Conservation (phyloP, 2,329 filamentous ascomycete genomes). For the Fusarium algeriense region DNA sequence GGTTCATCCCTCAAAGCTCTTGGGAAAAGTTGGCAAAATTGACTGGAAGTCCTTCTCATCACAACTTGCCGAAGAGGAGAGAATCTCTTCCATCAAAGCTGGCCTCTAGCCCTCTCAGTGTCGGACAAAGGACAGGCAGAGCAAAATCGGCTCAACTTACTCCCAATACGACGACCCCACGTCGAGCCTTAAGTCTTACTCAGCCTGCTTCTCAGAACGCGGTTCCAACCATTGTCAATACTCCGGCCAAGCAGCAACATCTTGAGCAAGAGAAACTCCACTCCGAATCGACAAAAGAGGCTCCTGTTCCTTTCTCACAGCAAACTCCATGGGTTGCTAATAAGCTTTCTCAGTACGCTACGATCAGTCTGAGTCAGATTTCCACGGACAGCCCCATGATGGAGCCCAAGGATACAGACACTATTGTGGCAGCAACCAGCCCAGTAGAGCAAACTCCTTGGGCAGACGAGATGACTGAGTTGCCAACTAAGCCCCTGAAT, state of each 20-base stretch:
- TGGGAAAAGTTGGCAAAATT: slow-evolving; percentile 42
- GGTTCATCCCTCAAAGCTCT: slow-evolving; percentile 42
- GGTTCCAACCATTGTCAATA: background rate
- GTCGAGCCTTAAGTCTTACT: background rate
- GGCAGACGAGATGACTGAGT: slow-evolving; percentile 13
- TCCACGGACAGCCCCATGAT: background rate
- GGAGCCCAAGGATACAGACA: slow-evolving; percentile 1
- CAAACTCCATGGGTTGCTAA: slow-evolving; percentile 44
- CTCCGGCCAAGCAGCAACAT: background rate
- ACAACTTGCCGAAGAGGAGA: background rate
- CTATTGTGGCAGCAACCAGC: background rate
- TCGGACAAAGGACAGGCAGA: background rate
- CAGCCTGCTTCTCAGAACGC: background rate
- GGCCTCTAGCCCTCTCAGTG: background rate
- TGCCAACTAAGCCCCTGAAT: background rate
- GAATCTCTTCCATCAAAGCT: background rate
- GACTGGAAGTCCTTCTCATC: slow-evolving; percentile 5
- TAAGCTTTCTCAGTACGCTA: slow-evolving; percentile 41
- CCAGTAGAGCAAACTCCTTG: slow-evolving; percentile 41
- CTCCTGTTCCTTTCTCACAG: slow-evolving; percentile 38
- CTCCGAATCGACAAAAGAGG: background rate
- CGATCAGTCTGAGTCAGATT: slow-evolving; percentile 6
- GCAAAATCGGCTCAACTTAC: background rate
- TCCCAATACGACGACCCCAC: background rate
- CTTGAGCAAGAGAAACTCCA: background rate